Base-by-base conservation (phyloP, 2,329 filamentous ascomycete genomes). In the Aspergillus hortae region DNA sequence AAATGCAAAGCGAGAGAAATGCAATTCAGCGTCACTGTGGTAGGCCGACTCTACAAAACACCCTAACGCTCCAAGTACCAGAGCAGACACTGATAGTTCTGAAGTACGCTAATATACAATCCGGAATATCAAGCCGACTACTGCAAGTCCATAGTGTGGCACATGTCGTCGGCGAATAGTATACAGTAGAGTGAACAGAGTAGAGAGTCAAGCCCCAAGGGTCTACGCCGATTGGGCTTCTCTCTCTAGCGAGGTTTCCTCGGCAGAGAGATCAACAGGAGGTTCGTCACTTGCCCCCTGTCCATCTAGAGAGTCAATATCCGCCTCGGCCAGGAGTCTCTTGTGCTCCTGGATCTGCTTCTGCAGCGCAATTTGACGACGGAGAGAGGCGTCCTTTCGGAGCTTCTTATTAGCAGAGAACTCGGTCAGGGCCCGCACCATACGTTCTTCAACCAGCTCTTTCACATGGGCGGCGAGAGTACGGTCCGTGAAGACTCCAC, bases 391-490 rank as follows among this genome's bases (percentile, higher is more conserved):
- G 45, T 72, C 67, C 50, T 69, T 71, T 30, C 70, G 62, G 23
- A 76, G 56, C 43, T 70, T 68, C 54, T 71, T 70, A 64, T 71
- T 71, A 53, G 69, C 63, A 54, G 77, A 82, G 58, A 90, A 80
- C 25, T 81, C 75, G 27, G 75, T 76, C 27, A 90, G 75, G 12
- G 81, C 80, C 7, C 78, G 71, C 57, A 87, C 81, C 64, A 97
- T 92, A 66, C 82, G 85, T 47, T 84, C 78, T 72, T 96, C 92
- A 2, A 92, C 85, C 46, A 95, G 68, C 6, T 74, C 71, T 66
- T 96, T 95, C 45, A 90, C 83, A 66, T 96, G 85, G 57, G 89
- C 87, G 0, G 90, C 91, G 41, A 96, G 77, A 0, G 77, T 77
- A 61, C 92, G 83, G 57, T 86, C 89, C 5, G 77, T 81, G 69